Evolutionary conservation across 305 asterid species (phyloP), one percentile per base, ranked within the genome.

Genomic region (Solanum hybrid): DNA sequence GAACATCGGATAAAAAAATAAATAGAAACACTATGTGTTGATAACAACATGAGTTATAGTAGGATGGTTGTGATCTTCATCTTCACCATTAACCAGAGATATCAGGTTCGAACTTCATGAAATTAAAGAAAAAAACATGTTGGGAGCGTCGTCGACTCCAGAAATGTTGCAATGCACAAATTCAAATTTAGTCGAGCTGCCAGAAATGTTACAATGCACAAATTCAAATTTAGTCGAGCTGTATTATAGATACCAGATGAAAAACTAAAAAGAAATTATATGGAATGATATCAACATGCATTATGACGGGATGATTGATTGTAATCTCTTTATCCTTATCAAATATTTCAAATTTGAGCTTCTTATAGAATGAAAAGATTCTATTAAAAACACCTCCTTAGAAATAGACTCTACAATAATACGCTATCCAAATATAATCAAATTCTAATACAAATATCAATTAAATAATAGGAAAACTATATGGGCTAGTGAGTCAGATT

Each of bases 321-420:
- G 10, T 20, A 20, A 60, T 20, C 24, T 7, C 24, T 60, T n/a
- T 24, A 66, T 1, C 16, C 1, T 66, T n/a, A 24, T 10, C 14
- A 66, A 16, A 66, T 9, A 71, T 26, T 13, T 71, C 0, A 11
- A 71, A 11, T 71, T 71, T 26, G 34, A 11, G 34, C 7, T 26
- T 71, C 10, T 71, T 10, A 11, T 10, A 26, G 4, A 51, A 69
- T 69, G 3, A 26, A 69, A 69, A 11, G 12, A 3, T 12, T 26
- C 3, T 26, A 5, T 5, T 2, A 2, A 26, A 5, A 71, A 6
- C 0, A 0, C 1, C 4, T 26, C 2, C 32, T 17, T 6, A 12
- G 1, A 71, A n/a, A 0, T 66, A 66, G 2, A 66, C 3, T 10
- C 0, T n/a, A 0, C 1, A 0, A 51, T 51, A 20, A 0, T 4